Base-by-base conservation (phyloP, 2,329 filamentous ascomycete genomes). In the Cucurbitaria berberidis region DNA sequence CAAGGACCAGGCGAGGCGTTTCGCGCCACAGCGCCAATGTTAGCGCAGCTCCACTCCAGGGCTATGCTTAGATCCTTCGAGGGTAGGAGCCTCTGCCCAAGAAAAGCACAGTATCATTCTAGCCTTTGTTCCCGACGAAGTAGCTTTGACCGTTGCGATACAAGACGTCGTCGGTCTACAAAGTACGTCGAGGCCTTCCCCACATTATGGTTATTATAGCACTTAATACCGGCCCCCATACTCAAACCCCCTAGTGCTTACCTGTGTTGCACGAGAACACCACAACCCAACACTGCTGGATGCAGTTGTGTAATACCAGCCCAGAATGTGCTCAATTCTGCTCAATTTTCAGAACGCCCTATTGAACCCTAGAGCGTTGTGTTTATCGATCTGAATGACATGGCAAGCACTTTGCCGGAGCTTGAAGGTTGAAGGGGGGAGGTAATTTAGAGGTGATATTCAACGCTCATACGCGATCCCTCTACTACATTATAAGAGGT, bases 281-380 rank as follows among this genome's bases (percentile, higher is more conserved):
- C 40, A 54, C 36, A 32, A 19, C 29, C 24, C 50, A 32, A 35
- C 24, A 42, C 24, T n/a, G 13, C 22, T n/a, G 22, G 24, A 29
- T 42, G 13, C 18, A 13, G 19, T 22, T 13, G 6, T 21, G 10
- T 38, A 21, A 38, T 26, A 9, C 19, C n/a, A 35, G 26, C 18
- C 2, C n/a, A 43, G 24, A 55, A 47, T 38, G 47, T 24, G 35
- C 52, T 55, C 52, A 55, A 55, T 47, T 38, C 42, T 50, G 51
- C 52, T 51, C 52, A 55, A 7, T 45, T 19, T 24, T 36, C 29
- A 29, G 35, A 39, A 45, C 39, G 34, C 43, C 44, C 16, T 15
- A n/a, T 26, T 16, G 10, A 22, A 34, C n/a, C 19, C 27, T 6
- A 26, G 6, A 30, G 16, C 11, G 45, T 13, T 22, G 40, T 11